Conservation (phyloP, 441 rosid genomes). For the Syzygium syzygioides region DNA sequence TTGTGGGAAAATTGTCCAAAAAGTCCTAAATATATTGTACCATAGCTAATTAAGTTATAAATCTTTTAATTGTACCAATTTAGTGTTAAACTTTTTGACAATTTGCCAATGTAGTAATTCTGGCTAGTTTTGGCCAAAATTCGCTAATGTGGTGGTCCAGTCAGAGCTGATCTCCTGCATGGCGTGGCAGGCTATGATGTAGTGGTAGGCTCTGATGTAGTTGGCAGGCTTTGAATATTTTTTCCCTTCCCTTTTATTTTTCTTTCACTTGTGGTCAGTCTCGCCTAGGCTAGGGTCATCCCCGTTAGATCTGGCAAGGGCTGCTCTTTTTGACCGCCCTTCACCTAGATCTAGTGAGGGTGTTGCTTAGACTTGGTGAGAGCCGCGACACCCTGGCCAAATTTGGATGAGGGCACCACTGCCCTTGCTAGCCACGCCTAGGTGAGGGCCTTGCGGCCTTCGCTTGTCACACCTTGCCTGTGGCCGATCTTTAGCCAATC, state of each 20-base stretch:
- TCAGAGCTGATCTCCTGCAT: fast-evolving
- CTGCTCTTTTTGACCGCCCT: not conserved
- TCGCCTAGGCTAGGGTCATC: not conserved
- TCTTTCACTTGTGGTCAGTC: not conserved
- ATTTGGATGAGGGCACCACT: not conserved
- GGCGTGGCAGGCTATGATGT: fast-evolving
- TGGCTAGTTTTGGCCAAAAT: not conserved
- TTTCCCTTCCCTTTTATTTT: not conserved
- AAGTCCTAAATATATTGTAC: not conserved
- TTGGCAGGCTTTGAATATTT: not conserved
- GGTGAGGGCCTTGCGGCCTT: no score
- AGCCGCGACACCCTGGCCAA: fast-evolving
- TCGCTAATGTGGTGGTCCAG: fast-evolving
- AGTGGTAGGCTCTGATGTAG: fast-evolving
- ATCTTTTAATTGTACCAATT: fast-evolving
- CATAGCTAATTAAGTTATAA: fast-evolving
- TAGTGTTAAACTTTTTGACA: not conserved
- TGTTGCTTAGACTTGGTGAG: not conserved
- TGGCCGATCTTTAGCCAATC: not conserved
- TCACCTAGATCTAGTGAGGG: not conserved
- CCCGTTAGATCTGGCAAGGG: not conserved
- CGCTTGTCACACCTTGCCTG: not conserved
- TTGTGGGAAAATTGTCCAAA: not conserved
- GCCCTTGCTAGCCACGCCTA: not conserved
- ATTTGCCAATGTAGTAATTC: not conserved